Evolutionary conservation across 2,329 filamentous ascomycete genomes (phyloP), one percentile per base, ranked within the genome.

Genomic region (Furcasterigmium sp.): DNA sequence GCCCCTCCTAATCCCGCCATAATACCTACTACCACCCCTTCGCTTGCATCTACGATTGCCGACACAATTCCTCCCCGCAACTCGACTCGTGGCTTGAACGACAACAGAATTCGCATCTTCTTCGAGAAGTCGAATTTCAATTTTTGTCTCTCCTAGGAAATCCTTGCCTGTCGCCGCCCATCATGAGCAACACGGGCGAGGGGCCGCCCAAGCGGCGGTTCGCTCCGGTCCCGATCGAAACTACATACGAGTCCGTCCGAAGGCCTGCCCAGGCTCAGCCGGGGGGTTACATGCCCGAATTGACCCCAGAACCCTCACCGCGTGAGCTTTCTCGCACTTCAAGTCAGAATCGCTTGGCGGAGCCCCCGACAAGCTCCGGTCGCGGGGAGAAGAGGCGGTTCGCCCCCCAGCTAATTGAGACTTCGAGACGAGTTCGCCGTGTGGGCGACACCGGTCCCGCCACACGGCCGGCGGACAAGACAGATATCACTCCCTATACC

Each of bases 381-480:
- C 52, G 59, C 13, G 40, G 47, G 35, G 55, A 53, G 34, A 55
- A 50, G 21, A 70, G 74, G 49, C 67, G 68, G 46, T 95, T 94
- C 60, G 76, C 83, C 23, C 89, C 89, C 11, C 84, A 91, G 55
- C 70, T 95, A 43, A 83, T 95, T 48, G 88, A 91, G 62, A 91
- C 87, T 3, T 85, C 85, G 4, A 80, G 82, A 53, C 76, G 89
- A 42, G 81, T 82, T 26, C 80, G 85, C 49, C 81, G 81, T 55
- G 76, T 76, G 14, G 81, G 81, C 17, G 84, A 89, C 53, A 62
- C 73, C 1, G 74, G 73, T 6, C 80, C 82, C 17, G 78, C 82
- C 23, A 78, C 82, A 18, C 73, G 72, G 42, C 80, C 77, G 10
- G 75, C 76, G 45, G 82, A 87, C 64, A 87, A 84, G 65, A 89